Evolutionary conservation across 1,284 basidiomycete genomes (phyloP).

Genomic region (Schizophyllum commune): DNA sequence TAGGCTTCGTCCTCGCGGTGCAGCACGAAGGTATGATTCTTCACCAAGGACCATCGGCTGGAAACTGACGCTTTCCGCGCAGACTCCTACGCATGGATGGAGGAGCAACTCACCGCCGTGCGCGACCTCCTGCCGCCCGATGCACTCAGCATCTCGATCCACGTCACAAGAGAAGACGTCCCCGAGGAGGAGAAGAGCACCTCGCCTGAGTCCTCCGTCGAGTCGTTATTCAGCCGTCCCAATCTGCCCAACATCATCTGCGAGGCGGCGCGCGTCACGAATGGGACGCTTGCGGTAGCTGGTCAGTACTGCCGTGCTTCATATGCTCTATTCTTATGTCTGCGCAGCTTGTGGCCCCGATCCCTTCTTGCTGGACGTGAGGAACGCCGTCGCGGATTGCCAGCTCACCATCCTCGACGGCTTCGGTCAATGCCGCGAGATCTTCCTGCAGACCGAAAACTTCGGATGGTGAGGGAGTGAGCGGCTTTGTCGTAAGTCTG

Average conservation of each 20-base stretch:
- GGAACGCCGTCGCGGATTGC: slow-evolving; percentile 27
- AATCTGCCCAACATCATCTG: slow-evolving; percentile 15
- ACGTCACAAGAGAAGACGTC: slow-evolving; percentile 8
- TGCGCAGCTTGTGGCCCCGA: slow-evolving; percentile 27
- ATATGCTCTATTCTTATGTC: background rate
- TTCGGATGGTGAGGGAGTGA: slow-evolving; percentile 14
- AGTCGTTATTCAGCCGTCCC: slow-evolving; percentile 11
- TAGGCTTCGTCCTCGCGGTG: slow-evolving; percentile 21
- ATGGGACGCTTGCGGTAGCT: slow-evolving; percentile 14
- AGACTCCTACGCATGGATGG: slow-evolving; percentile 20
- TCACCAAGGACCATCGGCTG: background rate
- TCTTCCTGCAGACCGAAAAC: slow-evolving; percentile 21
- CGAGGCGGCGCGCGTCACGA: slow-evolving; percentile 9
- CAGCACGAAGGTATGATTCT: slow-evolving; percentile 13
- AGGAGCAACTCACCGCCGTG: slow-evolving; percentile 10
- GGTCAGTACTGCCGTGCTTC: slow-evolving; percentile 12
- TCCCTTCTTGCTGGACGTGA: slow-evolving; percentile 25
- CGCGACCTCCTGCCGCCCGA: background rate
- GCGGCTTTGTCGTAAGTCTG: no score
- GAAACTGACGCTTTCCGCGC: background rate
- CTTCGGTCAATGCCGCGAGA: slow-evolving; percentile 15
- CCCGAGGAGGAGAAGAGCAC: background rate
- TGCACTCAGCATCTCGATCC: slow-evolving; percentile 7
- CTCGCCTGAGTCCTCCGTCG: background rate
- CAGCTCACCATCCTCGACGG: slow-evolving; percentile 22